Evolutionary conservation across 768 basidiomycete species (phyloP).

Genomic region (Auricularia auricula-judae): DNA sequence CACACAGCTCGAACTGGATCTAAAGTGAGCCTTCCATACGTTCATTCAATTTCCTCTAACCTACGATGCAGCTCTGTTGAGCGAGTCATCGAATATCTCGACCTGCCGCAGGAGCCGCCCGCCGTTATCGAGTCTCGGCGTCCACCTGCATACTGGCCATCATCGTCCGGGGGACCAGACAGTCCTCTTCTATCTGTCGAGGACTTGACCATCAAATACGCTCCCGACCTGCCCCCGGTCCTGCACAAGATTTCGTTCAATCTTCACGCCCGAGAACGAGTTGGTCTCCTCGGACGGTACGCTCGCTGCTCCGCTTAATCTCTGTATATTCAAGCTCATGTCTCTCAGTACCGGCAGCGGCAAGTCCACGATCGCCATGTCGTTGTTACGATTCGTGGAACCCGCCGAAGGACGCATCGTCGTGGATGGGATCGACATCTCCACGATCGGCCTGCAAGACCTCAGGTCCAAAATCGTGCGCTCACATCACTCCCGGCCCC

Average conservation of each 20-base stretch:
- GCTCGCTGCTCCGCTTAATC: constrained; percentile 10
- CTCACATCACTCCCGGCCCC: background rate
- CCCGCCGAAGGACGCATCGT: constrained; percentile 24
- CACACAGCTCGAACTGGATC: constrained; percentile 14
- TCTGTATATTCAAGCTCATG: too few species aligned
- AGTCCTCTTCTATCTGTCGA: constrained; percentile 18
- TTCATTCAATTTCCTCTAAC: background rate
- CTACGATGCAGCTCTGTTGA: constrained; percentile 8
- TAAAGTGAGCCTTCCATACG: constrained; percentile 2
- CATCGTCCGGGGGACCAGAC: constrained; percentile 14
- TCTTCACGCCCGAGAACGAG: constrained; percentile 19
- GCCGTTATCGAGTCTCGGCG: constrained; percentile 23
- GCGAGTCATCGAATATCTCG: constrained; percentile 22
- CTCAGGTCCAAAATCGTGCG: constrained; percentile 11
- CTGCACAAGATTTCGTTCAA: constrained; percentile 24
- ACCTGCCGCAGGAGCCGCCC: constrained; percentile 18
- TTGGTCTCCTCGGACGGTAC: constrained; percentile 26
- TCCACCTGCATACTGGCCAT: constrained; percentile 18
- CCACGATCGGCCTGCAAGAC: constrained; percentile 27
- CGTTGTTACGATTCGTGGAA: constrained; percentile 27
- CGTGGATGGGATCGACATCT: constrained; percentile 32
- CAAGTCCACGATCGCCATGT: constrained; percentile 23
- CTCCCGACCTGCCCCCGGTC: constrained; percentile 17
- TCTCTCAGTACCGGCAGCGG: constrained; percentile 10
- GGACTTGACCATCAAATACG: constrained; percentile 18